These are phyloP conservation scores for Theobroma cacao DNA, from an alignment of 345 rosid species.

Conservation along the genomic window DNA sequence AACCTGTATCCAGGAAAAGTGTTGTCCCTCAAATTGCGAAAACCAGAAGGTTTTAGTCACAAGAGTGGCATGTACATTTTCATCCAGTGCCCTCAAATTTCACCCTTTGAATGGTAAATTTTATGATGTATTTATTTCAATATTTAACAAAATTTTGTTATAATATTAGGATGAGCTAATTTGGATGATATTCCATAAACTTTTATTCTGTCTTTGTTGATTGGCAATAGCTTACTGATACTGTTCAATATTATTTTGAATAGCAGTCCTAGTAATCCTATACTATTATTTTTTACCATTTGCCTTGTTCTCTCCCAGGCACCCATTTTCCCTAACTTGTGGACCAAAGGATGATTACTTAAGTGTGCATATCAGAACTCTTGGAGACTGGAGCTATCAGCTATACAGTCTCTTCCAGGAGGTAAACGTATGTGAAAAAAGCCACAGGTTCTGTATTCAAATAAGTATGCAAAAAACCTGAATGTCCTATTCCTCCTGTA, in stretches of 20 bases:
- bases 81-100: constrained; percentile 55
- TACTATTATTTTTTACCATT: not conserved
- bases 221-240: not conserved
- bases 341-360: constrained; percentile 45
- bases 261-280: no score
- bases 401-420: constrained; percentile 45
- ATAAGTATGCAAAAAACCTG: not conserved
- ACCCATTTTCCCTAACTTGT: constrained; percentile 60
- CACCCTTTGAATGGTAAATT: constrained; percentile 53
- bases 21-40: constrained; percentile 35
- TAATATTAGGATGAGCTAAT: not conserved
- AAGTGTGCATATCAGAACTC: constrained; percentile 53
- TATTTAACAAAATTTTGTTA: not conserved
- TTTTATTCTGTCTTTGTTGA: not conserved
- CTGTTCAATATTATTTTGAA: not conserved
- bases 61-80: constrained; percentile 50
- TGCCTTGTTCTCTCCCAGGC: constrained; percentile 36
- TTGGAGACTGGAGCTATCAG: constrained; percentile 63
- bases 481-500: not conserved
- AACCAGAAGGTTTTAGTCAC: constrained; percentile 46
- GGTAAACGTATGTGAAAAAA: constrained; percentile 23
- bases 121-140: not conserved
- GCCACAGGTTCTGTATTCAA: not conserved
- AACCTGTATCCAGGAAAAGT: constrained; percentile 48
- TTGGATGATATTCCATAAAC: not conserved